Conservation (phyloP, 139 green algal species). For the Chlamydomonas applanata region DNA sequence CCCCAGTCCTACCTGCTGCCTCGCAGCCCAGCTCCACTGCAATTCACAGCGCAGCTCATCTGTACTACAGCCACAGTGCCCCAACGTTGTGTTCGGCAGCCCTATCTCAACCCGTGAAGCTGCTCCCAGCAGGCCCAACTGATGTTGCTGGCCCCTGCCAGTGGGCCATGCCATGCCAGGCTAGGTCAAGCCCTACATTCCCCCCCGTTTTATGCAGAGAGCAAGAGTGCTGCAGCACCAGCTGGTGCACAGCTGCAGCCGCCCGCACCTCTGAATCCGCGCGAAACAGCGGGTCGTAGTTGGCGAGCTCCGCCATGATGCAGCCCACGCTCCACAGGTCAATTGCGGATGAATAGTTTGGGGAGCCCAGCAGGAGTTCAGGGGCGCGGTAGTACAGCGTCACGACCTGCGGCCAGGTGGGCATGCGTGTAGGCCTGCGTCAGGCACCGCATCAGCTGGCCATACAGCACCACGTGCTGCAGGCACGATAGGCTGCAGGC, state of each 20-base stretch:
- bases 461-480: conserved; percentile 68
- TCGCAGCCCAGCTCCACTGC: no score
- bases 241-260: neutral
- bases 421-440: no score
- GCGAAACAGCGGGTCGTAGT: conserved; percentile 65
- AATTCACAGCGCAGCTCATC: conserved; percentile 37
- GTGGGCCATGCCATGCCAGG: no score
- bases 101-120: no score
- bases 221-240: no score
- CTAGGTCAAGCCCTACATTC: no score
- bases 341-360: conserved; percentile 85
- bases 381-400: conserved; percentile 98
- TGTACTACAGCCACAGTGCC: neutral
- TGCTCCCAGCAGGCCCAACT: no score
- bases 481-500: conserved; percentile 63
- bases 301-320: conserved; percentile 94
- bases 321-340: conserved; percentile 97
- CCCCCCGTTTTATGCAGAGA: no score
- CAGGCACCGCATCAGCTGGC: no score
- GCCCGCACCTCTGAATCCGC: conserved; percentile 62
- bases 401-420: conserved; percentile 70
- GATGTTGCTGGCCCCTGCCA: no score
- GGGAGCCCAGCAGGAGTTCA: conserved; percentile 93
- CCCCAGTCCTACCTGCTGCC: no score
- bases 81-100: no score